Conservation (phyloP, 805 yeast species). For the Candida silvicultrix region DNA sequence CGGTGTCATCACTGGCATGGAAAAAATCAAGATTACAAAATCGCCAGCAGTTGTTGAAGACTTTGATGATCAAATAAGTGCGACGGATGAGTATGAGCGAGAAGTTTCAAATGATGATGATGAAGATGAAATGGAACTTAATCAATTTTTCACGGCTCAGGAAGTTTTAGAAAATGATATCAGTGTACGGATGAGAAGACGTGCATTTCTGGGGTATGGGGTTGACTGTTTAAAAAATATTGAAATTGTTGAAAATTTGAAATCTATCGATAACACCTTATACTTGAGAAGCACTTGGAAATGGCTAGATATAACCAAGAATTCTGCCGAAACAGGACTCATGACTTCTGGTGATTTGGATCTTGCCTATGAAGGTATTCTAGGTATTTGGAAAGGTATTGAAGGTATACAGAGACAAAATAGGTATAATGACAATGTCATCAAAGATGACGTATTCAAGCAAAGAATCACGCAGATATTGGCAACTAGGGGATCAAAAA, state of each 20-base stretch:
- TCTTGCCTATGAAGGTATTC: slow-evolving; percentile 81
- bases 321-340: slow-evolving; percentile 54
- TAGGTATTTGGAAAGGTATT: slow-evolving; percentile 83
- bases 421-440: slow-evolving; percentile 29
- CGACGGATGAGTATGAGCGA: slow-evolving; percentile 17
- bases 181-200: slow-evolving; percentile 58
- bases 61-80: slow-evolving; percentile 21
- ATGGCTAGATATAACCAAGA: slow-evolving; percentile 75
- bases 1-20: slow-evolving; percentile 18
- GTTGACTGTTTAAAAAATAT: slow-evolving; percentile 60
- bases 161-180: slow-evolving; percentile 65
- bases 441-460: slow-evolving; percentile 12
- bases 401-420: slow-evolving; percentile 44
- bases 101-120: slow-evolving; percentile 6
- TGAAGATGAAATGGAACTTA: slow-evolving; percentile 15
- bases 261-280: slow-evolving; percentile 43
- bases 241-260: slow-evolving; percentile 46
- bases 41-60: slow-evolving; percentile 16
- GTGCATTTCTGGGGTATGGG: slow-evolving; percentile 73
- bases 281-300: slow-evolving; percentile 81
- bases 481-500: slow-evolving; percentile 24
- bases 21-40: slow-evolving; percentile 10
- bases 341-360: slow-evolving; percentile 70
- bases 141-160: slow-evolving; percentile 25
- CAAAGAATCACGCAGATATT: slow-evolving; percentile 26